Evolutionary conservation across 768 basidiomycete species (phyloP), one percentile per base, ranked within the genome.

Genomic region (Nidula microcarpa): DNA sequence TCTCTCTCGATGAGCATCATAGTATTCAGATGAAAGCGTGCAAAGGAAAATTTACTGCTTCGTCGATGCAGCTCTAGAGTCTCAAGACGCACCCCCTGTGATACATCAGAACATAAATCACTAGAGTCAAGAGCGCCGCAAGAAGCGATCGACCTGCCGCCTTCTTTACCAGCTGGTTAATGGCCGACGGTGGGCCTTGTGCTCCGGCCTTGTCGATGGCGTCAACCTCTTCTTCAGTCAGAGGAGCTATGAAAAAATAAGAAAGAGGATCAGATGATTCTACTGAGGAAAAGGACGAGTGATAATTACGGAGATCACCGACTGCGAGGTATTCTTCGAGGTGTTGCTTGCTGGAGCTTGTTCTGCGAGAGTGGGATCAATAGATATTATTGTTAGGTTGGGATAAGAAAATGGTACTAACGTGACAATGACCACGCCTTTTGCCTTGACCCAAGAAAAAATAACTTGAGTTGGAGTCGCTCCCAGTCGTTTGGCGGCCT

Each of bases 381-480:
- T 23, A 2, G 23, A 23, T 23, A 35, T 49, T 2, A 49, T 23
- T 16, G 35, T 8, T 17, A 33, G 35, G 34, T 37, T 33, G 32
- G 13, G 43, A 7, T 16, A 18, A 43, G 35, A 18, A 34, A 48
- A 9, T 23, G n/a, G 6, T 33, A 68, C 78, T 50, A 62, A 84
- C 84, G 87, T 89, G 55, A 89, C 84, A 48, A 88, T 79, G 5
- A 82, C 79, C 1, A 74, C 80, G 33, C 83, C 82, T 63, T 91
- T 91, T 32, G 77, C 75, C 59, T 74, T 78, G 1, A 82, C 82
- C 89, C 89, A 91, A 1, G 78, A 68, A 48, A 91, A 78, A 17
- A 91, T 68, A 35, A 89, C 81, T 59, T 91, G 89, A 1, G 78
- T 79, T 0, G 83, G 74, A 3, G 79, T 78, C 16, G 79, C 79